Evolutionary conservation across 1,284 basidiomycete species (phyloP), one percentile per base, ranked within the genome.

Genomic region (Melampsora americana): DNA sequence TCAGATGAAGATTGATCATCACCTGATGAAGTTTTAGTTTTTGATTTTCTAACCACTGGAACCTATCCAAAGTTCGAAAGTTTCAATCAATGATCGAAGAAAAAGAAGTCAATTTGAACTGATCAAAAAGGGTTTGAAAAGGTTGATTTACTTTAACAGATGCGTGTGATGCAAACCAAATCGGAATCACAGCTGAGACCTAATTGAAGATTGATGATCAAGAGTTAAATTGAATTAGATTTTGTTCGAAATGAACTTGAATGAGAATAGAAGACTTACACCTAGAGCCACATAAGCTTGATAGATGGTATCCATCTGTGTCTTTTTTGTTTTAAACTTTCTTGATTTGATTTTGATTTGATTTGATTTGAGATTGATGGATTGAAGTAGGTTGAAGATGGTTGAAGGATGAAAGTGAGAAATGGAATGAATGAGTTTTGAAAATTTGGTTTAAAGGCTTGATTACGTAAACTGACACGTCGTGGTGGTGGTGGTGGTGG

Each of bases 181-280:
- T 80, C 5, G 80, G 80, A 11, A 80, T 67, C 11, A 81, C 77
- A 1, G 80, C 80, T 23, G 78, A 79, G 12, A 69, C 32, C 28
- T 79, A 71, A n/a, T n/a, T n/a, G 6, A 80, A 70, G 16, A 72
- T 67, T 1, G 32, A 62, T 18, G 16, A 66, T 12, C 9, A 35
- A 23, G 30, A 68, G 59, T 26, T n/a, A 35, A 20, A 56, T 32
- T 16, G 56, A 35, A 56, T 5, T 16, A 23, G 53, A 35, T 53
- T 1, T 48, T 5, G 11, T 48, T 48, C 9, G 32, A 50, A 26
- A 56, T 35, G 42, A 23, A 48, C 46, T 7, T 23, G 26, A 60
- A 11, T 9, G 32, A 23, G 5, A 68, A 35, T 12, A 50, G 28
- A 68, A 16, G 46, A 66, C 73, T 76, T 16, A 76, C 73, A 56